phyloP scores from a whole-genome alignment of 148 eudicot genomes.

The Polygonum maritimum region DNA sequence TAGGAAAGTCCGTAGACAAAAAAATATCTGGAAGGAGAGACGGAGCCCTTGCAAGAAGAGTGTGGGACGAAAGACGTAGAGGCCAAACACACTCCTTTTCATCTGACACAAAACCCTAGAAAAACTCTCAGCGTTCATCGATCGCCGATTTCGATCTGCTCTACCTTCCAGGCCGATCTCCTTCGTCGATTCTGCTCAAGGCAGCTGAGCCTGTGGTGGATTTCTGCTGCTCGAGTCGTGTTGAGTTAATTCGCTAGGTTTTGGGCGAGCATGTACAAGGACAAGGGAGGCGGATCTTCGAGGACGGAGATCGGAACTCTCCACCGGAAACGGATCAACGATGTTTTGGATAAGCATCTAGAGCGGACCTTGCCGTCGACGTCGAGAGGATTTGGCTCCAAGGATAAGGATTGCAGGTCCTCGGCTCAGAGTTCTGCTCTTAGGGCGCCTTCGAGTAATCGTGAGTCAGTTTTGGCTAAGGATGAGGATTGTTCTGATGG shows the following conservation, averaged over 20 bases:
- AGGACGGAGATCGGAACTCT: slow-evolving; percentile 10
- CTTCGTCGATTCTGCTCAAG: background rate
- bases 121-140: background rate
- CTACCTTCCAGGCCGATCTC: too few species aligned
- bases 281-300: slow-evolving; percentile 5
- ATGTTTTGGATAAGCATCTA: slow-evolving; percentile 10
- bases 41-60: background rate
- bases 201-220: background rate
- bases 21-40: background rate
- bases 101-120: background rate
- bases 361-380: slow-evolving; percentile 13
- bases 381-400: slow-evolving; percentile 5
- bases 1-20: background rate
- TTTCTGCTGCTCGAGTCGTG: background rate
- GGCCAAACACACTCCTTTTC: background rate
- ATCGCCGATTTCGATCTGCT: slow-evolving; percentile 1
- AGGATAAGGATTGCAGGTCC: slow-evolving; percentile 11
- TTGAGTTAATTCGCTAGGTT: background rate
- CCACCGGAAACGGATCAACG: slow-evolving; percentile 9
- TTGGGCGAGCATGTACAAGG: background rate
- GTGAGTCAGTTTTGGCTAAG: background rate
- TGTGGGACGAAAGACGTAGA: background rate
- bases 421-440: background rate
- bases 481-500: slow-evolving; percentile 16
- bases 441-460: background rate